Evolutionary conservation across 2,329 filamentous ascomycete genomes (phyloP).

Genomic region (Stemphylium vesicarium): DNA sequence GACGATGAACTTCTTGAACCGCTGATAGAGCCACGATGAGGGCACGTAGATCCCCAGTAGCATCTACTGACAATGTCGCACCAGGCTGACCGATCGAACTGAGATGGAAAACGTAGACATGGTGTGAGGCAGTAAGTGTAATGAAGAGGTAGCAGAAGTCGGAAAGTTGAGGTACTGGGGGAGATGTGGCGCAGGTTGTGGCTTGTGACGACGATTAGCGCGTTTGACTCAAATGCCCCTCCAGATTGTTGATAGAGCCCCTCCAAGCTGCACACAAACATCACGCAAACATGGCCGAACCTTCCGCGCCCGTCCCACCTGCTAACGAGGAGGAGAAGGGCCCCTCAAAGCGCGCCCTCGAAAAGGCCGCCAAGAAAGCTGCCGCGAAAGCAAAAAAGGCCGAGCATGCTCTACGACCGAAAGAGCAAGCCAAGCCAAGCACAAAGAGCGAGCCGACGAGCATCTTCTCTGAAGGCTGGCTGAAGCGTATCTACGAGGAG

Average conservation of each 20-base stretch:
- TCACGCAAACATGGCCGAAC: slow-evolving; percentile 33
- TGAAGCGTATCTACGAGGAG: slow-evolving; percentile 58
- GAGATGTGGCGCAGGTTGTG: slow-evolving; percentile 16
- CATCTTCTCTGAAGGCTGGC: slow-evolving; percentile 58
- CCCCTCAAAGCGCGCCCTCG: slow-evolving; percentile 56
- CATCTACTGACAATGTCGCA: no score
- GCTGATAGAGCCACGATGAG: no score
- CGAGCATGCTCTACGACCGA: slow-evolving; percentile 50
- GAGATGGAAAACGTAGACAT: background rate
- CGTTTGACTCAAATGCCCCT: slow-evolving; percentile 33
- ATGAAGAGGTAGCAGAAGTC: background rate
- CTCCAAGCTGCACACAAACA: slow-evolving; percentile 22
- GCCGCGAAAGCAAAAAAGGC: slow-evolving; percentile 54
- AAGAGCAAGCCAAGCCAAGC: slow-evolving; percentile 43
- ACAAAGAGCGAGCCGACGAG: slow-evolving; percentile 39
- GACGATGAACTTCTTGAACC: no score
- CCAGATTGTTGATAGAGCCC: slow-evolving; percentile 20
- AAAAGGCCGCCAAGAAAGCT: slow-evolving; percentile 59
- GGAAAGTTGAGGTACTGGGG: background rate
- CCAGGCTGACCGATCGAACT: no score
- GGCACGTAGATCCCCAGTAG: no score
- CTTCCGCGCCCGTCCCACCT: slow-evolving; percentile 21
- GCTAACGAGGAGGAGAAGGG: slow-evolving; percentile 44
- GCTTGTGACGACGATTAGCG: slow-evolving; percentile 17
- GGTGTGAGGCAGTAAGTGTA: background rate